Evolutionary conservation across 2,329 filamentous ascomycete genomes (phyloP).

Genomic region (Pyrenophora graminea): DNA sequence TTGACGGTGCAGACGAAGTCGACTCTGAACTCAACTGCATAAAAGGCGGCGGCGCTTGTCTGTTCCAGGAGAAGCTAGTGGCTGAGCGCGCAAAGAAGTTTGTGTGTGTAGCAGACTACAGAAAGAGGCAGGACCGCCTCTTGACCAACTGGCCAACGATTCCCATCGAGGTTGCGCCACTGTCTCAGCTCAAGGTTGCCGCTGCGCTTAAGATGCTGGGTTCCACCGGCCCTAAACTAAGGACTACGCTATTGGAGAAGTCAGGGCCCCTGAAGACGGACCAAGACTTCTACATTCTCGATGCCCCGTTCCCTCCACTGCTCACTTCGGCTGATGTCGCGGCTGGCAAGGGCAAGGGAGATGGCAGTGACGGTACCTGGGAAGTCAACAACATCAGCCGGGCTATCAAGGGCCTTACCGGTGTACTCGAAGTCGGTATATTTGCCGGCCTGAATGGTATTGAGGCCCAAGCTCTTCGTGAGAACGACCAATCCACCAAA

Average conservation of each 20-base stretch:
- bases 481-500: conserved; percentile 33
- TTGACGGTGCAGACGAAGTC: conserved; percentile 96
- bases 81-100: conserved; percentile 83
- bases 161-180: conserved; percentile 90
- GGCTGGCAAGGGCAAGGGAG: conserved; percentile 49
- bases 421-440: conserved; percentile 88
- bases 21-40: conserved; percentile 95
- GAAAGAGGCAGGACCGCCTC: conserved; percentile 81
- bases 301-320: conserved; percentile 81
- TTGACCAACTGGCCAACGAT: conserved; percentile 78
- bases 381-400: conserved; percentile 75
- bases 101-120: conserved; percentile 86
- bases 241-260: conserved; percentile 74
- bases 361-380: conserved; percentile 71
- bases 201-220: conserved; percentile 73
- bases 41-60: conserved; percentile 95
- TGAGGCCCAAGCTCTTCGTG: conserved; percentile 60
- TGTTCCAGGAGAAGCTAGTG: conserved; percentile 97
- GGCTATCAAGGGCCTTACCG: conserved; percentile 78
- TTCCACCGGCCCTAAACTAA: conserved; percentile 69
- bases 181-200: conserved; percentile 78
- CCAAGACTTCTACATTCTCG: conserved; percentile 86
- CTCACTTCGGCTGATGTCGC: conserved; percentile 64
- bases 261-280: conserved; percentile 84
- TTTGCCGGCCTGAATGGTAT: conserved; percentile 82